These are phyloP conservation scores for Plasmodium falciparum DNA, from an alignment of 169 alveolate species.

Conservation along the genomic window DNA sequence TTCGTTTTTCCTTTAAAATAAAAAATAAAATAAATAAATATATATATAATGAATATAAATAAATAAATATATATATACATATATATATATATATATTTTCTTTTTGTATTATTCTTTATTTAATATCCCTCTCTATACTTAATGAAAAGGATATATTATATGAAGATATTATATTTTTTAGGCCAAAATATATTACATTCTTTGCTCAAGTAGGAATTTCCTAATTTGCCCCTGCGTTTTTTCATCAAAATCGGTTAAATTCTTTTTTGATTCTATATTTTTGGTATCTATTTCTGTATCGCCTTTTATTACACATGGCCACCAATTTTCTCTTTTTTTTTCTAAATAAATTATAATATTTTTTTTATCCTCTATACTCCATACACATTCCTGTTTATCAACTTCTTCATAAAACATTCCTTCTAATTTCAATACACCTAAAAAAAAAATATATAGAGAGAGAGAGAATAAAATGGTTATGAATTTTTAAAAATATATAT, in stretches of 20 bases:
- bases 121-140: no score
- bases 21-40: background rate
- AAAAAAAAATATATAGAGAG: background rate
- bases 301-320: conserved; percentile 86
- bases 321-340: conserved; percentile 85
- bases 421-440: conserved; percentile 58
- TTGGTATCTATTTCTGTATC: conserved; percentile 85
- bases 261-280: conserved; percentile 85
- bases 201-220: conserved; percentile 81
- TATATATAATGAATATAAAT: background rate
- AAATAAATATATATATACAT: background rate
- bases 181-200: conserved; percentile 23
- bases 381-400: conserved; percentile 80
- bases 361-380: conserved; percentile 85
- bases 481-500: background rate
- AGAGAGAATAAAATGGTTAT: background rate
- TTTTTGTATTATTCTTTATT: no score
- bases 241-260: conserved; percentile 82
- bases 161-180: background rate
- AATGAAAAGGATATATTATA: background rate
- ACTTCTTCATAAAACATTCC: conserved; percentile 73
- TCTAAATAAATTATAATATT: conserved; percentile 80
- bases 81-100: no score
- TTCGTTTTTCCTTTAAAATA: conserved; percentile 44
- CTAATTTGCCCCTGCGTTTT: conserved; percentile 83